These are phyloP conservation scores for Terana coerulea DNA, from an alignment of 768 basidiomycete species.

Conservation along the genomic window DNA sequence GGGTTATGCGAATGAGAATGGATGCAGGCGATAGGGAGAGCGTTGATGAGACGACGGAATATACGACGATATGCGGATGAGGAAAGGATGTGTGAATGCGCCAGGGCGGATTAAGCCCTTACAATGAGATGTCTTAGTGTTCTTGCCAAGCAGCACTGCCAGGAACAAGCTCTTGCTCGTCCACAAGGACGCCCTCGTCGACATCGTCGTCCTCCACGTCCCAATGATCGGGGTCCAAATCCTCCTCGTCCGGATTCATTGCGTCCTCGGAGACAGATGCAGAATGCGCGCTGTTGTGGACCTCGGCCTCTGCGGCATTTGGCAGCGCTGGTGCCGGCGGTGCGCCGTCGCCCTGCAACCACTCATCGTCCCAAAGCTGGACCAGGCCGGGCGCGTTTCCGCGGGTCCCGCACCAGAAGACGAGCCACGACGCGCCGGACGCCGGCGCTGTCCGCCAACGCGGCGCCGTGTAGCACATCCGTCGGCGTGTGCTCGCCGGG, in stretches of 20 bases:
- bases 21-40: not conserved
- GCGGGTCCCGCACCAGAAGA: slow-evolving; percentile 69
- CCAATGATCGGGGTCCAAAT: slow-evolving; percentile 12
- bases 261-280: not conserved
- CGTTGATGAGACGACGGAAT: not conserved
- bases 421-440: slow-evolving; percentile 53
- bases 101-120: not conserved
- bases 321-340: slow-evolving; percentile 22
- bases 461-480: slow-evolving; percentile 25
- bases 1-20: not conserved
- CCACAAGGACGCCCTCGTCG: slow-evolving; percentile 27
- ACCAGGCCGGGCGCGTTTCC: slow-evolving; percentile 55
- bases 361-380: slow-evolving; percentile 56
- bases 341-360: slow-evolving; percentile 40
- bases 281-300: not conserved
- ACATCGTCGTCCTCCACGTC: slow-evolving; percentile 19
- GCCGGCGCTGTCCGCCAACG: slow-evolving; percentile 38
- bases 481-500: slow-evolving; percentile 8
- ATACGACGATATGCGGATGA: not conserved
- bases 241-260: not conserved
- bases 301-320: not conserved
- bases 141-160: slow-evolving; percentile 27
- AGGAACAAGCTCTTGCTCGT: slow-evolving; percentile 25
- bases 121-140: slow-evolving; percentile 15
- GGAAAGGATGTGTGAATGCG: not conserved